These are phyloP conservation scores for Taphrina flavorubra DNA, from an alignment of 1,139 yeast genomes.

Conservation along the genomic window DNA sequence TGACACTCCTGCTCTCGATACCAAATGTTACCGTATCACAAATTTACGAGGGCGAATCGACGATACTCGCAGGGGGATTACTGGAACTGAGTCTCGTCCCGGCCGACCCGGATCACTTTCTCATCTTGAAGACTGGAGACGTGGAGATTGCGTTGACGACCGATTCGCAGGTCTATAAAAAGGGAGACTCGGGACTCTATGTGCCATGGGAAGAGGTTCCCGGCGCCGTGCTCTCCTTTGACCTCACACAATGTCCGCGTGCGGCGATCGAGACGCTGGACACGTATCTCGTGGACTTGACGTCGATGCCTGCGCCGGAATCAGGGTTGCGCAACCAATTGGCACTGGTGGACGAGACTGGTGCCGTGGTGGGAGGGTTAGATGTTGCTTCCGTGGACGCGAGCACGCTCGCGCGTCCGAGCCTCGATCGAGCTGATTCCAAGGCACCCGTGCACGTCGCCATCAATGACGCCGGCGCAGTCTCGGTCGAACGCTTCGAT, in stretches of 20 bases:
- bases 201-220: slow-evolving; percentile 32
- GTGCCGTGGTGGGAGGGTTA: slow-evolving; percentile 29
- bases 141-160: slow-evolving; percentile 34
- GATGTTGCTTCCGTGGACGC: slow-evolving; percentile 13
- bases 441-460: slow-evolving; percentile 32
- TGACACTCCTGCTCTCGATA: slow-evolving; percentile 14
- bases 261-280: slow-evolving; percentile 26
- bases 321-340: slow-evolving; percentile 27
- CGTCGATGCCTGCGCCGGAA: slow-evolving; percentile 40
- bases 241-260: not conserved
- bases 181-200: slow-evolving; percentile 18
- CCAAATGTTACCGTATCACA: slow-evolving; percentile 26
- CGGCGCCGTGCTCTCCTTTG: slow-evolving; percentile 26
- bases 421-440: slow-evolving; percentile 10
- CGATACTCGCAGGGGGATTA: not conserved
- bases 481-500: slow-evolving; percentile 13
- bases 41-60: slow-evolving; percentile 31
- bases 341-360: slow-evolving; percentile 31
- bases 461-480: slow-evolving; percentile 17
- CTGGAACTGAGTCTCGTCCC: slow-evolving; percentile 19
- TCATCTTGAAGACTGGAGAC: slow-evolving; percentile 15
- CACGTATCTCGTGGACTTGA: slow-evolving; percentile 31
- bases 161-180: slow-evolving; percentile 26
- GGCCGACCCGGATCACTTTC: slow-evolving; percentile 22
- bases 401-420: not conserved